phyloP scores from a whole-genome alignment of 164 flowering plant species.

The Liriodendron chinense region DNA sequence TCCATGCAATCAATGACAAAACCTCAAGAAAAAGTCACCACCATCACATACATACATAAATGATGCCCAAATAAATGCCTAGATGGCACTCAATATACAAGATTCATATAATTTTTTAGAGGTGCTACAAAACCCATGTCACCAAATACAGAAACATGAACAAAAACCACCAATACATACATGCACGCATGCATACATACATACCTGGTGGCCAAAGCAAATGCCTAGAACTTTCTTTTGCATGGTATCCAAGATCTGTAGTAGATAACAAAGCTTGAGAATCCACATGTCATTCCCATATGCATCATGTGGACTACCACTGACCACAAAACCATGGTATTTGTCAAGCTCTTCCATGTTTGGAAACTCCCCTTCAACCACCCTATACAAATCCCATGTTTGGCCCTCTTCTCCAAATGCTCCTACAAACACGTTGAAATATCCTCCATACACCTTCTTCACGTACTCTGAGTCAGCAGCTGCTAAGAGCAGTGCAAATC shows the following conservation, averaged over 20 bases:
- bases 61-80: slow-evolving; percentile 90
- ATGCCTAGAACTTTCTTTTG: slow-evolving; percentile 73
- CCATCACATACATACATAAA: slow-evolving; percentile 21
- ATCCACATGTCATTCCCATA: slow-evolving; percentile 72
- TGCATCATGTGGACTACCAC: slow-evolving; percentile 80
- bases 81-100: too few relatives aligned
- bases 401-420: slow-evolving; percentile 69
- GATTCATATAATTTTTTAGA: too few relatives aligned
- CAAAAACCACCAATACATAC: not conserved
- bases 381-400: slow-evolving; percentile 69
- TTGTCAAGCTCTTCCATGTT: slow-evolving; percentile 40
- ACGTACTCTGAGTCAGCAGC: slow-evolving; percentile 74
- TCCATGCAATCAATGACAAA: too few relatives aligned
- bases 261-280: slow-evolving; percentile 52
- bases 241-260: slow-evolving; percentile 55
- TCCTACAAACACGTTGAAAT: slow-evolving; percentile 67
- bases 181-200: not conserved
- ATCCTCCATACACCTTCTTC: slow-evolving; percentile 72
- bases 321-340: slow-evolving; percentile 73
- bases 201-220: slow-evolving; percentile 88
- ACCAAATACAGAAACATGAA: not conserved
- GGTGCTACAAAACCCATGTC: too few relatives aligned
- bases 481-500: slow-evolving; percentile 63
- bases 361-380: slow-evolving; percentile 77
- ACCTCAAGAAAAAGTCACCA: not conserved